Percentiles rank a stretch among this genome's conserved stretches.
These are phyloP conservation scores for Hippophae rhamnoides DNA, from an alignment of 306 rosid species.

Conservation along the genomic window DNA sequence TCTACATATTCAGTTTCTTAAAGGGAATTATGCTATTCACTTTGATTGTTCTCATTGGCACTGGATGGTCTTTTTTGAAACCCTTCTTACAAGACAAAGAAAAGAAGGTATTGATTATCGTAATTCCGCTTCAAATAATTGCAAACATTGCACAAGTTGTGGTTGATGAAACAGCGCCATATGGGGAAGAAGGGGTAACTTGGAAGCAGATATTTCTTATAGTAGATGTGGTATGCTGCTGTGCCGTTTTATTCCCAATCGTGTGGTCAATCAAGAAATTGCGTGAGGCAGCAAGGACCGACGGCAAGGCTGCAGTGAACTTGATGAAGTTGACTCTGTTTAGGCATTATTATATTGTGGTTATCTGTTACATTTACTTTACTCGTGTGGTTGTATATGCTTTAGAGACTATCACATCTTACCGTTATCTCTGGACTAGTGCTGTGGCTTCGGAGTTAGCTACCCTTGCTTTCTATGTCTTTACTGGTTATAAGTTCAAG, in stretches of 20 bases:
- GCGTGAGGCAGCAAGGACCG: conserved; percentile 85
- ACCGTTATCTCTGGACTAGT: conserved; percentile 88
- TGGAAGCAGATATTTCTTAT: conserved; percentile 90
- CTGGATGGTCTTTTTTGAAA: conserved; percentile 92
- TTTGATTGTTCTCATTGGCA: conserved; percentile 75
- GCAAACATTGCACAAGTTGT: conserved; percentile 89
- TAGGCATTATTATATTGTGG: conserved; percentile 84
- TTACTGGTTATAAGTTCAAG: conserved; percentile 83
- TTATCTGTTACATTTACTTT: conserved; percentile 87
- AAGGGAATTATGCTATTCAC: conserved; percentile 82
- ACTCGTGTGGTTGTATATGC: conserved; percentile 93
- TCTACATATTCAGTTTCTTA: conserved; percentile 77
- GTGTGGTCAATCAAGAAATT: conserved; percentile 96
- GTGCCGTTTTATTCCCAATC: conserved; percentile 87
- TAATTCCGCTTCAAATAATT: conserved; percentile 78
- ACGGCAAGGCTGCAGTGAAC: conserved; percentile 92
- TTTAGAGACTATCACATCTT: conserved; percentile 77
- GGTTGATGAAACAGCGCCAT: conserved; percentile 77
- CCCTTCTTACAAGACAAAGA: conserved; percentile 87
- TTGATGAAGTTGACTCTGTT: conserved; percentile 86
- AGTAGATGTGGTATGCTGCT: conserved; percentile 86
- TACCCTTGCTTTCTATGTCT: conserved; percentile 68
- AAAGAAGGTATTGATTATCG: conserved; percentile 89
- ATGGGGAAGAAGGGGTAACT: conserved; percentile 65
- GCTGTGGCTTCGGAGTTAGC: conserved; percentile 85